Conservation (phyloP, 164 flowering plant genomes). For the Tinospora cordifolia region DNA sequence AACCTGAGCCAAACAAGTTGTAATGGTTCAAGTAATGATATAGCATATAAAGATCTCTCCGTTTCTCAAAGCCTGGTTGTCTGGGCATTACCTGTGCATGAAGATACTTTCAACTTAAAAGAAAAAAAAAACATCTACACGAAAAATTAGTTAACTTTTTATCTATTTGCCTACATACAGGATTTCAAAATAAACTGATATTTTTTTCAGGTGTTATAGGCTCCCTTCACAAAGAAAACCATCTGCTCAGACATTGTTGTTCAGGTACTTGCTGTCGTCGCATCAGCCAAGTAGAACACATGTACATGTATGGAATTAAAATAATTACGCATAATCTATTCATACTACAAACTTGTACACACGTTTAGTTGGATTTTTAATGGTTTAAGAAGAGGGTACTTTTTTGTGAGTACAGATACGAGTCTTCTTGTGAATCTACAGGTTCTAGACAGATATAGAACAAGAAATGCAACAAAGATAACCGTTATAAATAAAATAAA, state of each 20-base stretch:
- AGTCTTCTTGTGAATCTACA: too few species aligned
- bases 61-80: slow-evolving; percentile 78
- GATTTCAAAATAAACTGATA: too few species aligned
- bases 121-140: not conserved
- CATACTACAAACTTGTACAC: too few species aligned
- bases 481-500: too few species aligned
- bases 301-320: not conserved
- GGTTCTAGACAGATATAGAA: not conserved
- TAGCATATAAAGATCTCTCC: slow-evolving; percentile 78
- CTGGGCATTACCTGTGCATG: slow-evolving; percentile 81
- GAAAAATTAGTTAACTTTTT: too few species aligned
- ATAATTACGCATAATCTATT: not conserved
- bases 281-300: not conserved
- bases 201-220: too few species aligned
- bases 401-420: too few species aligned
- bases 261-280: not conserved
- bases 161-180: too few species aligned
- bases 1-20: slow-evolving; percentile 88
- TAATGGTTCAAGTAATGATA: slow-evolving; percentile 97
- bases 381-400: too few species aligned
- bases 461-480: too few species aligned
- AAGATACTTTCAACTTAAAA: not conserved
- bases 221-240: not conserved
- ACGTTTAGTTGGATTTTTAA: too few species aligned
- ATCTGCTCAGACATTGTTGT: not conserved